Percentiles rank a stretch among this genome's conserved stretches.
Conservation (phyloP, 202 grass and related monocot species). For the Panicum hallii region DNA sequence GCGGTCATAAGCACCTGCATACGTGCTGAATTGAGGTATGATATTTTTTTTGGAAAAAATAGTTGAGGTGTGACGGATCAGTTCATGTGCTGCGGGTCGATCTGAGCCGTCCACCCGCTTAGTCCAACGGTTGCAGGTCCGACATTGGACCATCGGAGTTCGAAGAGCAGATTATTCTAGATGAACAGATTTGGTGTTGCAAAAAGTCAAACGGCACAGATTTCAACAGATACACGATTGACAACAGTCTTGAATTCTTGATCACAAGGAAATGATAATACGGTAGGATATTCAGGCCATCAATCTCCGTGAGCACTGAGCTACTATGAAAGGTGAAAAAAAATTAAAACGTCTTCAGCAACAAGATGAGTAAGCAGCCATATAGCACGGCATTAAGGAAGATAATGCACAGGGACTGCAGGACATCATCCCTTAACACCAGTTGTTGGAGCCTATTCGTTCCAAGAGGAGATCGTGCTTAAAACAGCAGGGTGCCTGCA, state of each 20-base stretch:
- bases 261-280: background rate
- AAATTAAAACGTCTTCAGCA: background rate
- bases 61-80: background rate
- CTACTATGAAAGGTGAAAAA: background rate
- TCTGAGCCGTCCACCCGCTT: background rate
- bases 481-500: background rate
- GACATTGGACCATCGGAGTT: background rate
- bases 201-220: background rate
- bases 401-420: background rate
- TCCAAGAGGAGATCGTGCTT: background rate
- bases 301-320: background rate
- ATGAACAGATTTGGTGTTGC: background rate
- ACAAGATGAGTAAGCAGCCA: background rate
- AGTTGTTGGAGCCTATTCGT: background rate
- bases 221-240: background rate
- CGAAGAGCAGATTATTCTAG: background rate
- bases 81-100: background rate
- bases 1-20: background rate
- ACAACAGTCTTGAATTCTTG: background rate
- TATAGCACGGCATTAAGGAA: background rate
- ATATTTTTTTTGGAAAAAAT: background rate
- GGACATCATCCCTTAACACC: conserved; percentile 3
- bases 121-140: background rate
- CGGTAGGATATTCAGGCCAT: background rate
- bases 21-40: background rate